Evolutionary conservation across 768 basidiomycete species (phyloP), one percentile per base, ranked within the genome.

Genomic region (Jaapia argillacea): DNA sequence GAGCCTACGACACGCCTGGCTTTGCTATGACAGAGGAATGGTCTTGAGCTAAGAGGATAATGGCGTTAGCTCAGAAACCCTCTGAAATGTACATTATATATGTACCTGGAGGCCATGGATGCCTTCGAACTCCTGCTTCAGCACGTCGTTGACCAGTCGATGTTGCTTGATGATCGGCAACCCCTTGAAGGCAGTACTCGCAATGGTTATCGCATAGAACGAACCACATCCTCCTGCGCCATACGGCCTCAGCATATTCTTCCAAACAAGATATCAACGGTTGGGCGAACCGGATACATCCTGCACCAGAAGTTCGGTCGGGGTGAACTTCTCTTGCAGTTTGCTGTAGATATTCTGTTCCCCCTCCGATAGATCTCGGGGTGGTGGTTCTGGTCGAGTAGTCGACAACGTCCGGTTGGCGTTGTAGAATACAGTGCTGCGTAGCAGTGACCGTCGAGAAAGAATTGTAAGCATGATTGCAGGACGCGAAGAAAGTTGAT

Each of bases 141-240:
- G 64, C 6, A 75, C 71, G 46, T 88, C 74, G 10, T 85, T 93
- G 28, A 99, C 91, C 23, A 96, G 68, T 46, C 79, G 78, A 61
- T 99, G 96, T 61, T 99, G 96, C 68, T 96, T 93, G 43, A 98
- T 79, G 35, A 79, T 84, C 1, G 86, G 62, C 31, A 98, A 64
- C 6, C 85, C 94, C 50, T 83, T 80, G 71, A 99, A 98, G 1
- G 72, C 72, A n/a, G 77, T 60, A 46, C 88, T 91, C 3, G 85
- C 75, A 48, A 99, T 86, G 10, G 76, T 73, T 48, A 99, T 93
- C 35, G 92, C 87, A 54, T 94, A 99, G 64, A 98, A 99, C 3
- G 81, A 74, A n/a, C 96, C 96, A 58, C 96, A 98, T 20, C 96
- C 96, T 43, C 92, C 94, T 96, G 36, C n/a, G n/a, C n/a, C n/a